phyloP scores from a whole-genome alignment of 179 eudicot genomes.

The Dionaea muscipula region DNA sequence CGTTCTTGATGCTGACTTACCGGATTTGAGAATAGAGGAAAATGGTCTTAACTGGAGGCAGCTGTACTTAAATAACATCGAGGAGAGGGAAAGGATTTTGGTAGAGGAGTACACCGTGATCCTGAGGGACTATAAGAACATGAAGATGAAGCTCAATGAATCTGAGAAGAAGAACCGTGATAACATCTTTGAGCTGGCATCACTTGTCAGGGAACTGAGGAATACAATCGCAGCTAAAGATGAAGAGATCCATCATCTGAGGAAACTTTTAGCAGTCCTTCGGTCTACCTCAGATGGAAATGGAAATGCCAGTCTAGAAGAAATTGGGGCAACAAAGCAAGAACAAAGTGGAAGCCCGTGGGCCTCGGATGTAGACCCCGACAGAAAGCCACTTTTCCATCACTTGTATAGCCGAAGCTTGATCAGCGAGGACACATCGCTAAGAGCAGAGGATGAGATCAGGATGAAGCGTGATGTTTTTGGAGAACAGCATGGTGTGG shows the following conservation, averaged over 20 bases:
- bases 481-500: conserved; percentile 7
- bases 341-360: not conserved
- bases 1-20: conserved; percentile 15
- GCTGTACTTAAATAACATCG: conserved; percentile 45
- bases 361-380: conserved; percentile 15
- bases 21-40: conserved; percentile 14
- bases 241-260: conserved; percentile 43
- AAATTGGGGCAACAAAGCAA: not conserved
- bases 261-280: conserved; percentile 24
- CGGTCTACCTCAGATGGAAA: conserved; percentile 15
- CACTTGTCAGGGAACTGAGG: conserved; percentile 49
- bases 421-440: conserved; percentile 7
- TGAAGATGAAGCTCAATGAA: conserved; percentile 55
- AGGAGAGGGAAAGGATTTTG: conserved; percentile 65
- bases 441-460: conserved; percentile 8
- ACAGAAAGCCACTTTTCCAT: conserved; percentile 35
- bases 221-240: conserved; percentile 43
- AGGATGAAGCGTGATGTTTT: not conserved
- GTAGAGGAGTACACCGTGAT: conserved; percentile 57
- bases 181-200: conserved; percentile 31
- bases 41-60: conserved; percentile 54
- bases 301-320: not conserved
- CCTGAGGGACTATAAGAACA: conserved; percentile 60
- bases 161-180: conserved; percentile 59
- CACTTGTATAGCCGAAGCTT: conserved; percentile 21